Evolutionary conservation across 2,329 filamentous ascomycete species (phyloP).

Genomic region (Trichoderma simmonsii): DNA sequence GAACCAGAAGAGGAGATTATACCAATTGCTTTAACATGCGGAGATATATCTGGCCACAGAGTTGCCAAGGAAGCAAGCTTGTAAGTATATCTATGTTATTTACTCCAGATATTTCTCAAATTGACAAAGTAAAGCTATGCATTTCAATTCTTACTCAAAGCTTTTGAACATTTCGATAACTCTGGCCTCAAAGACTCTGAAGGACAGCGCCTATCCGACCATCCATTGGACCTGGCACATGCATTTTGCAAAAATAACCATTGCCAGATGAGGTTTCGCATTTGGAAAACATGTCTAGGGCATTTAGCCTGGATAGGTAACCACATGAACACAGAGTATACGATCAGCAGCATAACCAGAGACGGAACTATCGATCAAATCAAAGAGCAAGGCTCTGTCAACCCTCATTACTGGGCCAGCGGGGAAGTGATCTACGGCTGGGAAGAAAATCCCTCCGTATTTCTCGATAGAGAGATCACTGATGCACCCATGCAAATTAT

Average conservation of each 20-base stretch:
- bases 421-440: no score
- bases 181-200: no score
- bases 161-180: neutral
- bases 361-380: neutral
- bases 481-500: neutral
- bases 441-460: rapidly evolving
- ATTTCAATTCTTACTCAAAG: neutral
- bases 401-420: neutral
- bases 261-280: neutral
- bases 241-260: neutral
- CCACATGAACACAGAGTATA: no score
- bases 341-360: neutral
- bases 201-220: no score
- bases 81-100: neutral
- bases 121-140: neutral
- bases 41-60: neutral
- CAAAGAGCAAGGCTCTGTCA: neutral
- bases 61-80: neutral
- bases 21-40: neutral
- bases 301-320: neutral
- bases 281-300: neutral
- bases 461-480: neutral
- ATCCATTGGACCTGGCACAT: neutral
- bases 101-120: neutral
- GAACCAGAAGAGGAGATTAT: neutral